phyloP scores from a whole-genome alignment of 345 rosid genomes.

The Eucalyptus brandiana region DNA sequence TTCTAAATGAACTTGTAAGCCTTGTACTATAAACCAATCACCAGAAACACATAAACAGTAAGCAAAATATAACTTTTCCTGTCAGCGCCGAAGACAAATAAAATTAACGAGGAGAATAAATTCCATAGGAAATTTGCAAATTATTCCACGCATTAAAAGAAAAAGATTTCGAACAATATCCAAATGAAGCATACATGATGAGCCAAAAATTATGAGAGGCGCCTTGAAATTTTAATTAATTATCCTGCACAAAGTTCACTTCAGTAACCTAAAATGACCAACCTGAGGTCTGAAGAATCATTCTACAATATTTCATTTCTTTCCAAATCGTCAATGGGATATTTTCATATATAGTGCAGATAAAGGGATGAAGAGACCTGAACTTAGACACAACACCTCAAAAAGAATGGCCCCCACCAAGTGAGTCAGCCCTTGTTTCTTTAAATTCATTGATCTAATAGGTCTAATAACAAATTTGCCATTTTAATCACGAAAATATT shows the following conservation, averaged over 20 bases:
- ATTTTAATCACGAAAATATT: not conserved
- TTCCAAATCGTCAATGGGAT: not conserved
- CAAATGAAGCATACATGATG: not conserved
- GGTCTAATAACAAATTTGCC: not conserved
- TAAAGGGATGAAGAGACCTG: not conserved
- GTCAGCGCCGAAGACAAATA: not conserved
- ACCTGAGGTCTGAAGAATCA: not conserved
- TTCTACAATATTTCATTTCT: not conserved
- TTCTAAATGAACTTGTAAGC: not conserved
- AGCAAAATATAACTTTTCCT: not conserved
- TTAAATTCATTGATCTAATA: not conserved
- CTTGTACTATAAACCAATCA: not conserved
- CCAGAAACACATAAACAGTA: not conserved
- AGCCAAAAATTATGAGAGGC: not conserved
- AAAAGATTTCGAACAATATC: not conserved
- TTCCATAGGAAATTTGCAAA: not conserved
- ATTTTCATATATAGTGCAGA: not conserved
- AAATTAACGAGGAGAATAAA: not conserved
- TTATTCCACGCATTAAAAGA: not conserved
- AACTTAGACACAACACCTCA: not conserved
- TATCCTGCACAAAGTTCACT: not conserved
- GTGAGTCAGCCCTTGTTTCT: not conserved
- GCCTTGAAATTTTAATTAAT: not conserved
- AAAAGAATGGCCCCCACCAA: not conserved
- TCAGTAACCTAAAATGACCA: not conserved